These are phyloP conservation scores for Penicillium arizonense DNA, from an alignment of 495 filamentous ascomycete genomes.

Conservation along the genomic window DNA sequence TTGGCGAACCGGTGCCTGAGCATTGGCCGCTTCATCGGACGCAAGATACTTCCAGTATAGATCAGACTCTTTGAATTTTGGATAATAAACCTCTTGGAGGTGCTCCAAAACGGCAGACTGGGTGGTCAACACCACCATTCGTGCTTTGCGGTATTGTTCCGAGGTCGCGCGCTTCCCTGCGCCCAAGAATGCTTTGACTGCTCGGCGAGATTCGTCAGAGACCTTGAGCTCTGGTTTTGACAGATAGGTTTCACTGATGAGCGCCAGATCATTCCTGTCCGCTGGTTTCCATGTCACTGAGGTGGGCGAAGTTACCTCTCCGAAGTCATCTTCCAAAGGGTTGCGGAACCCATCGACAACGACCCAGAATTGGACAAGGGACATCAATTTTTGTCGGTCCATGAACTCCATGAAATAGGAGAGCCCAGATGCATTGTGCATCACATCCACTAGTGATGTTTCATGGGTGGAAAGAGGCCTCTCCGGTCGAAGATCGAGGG, in stretches of 20 bases:
- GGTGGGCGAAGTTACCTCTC: slow-evolving; percentile 62
- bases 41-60: slow-evolving; percentile 94
- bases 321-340: slow-evolving; percentile 85
- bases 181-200: slow-evolving; percentile 74
- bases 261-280: slow-evolving; percentile 80
- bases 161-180: slow-evolving; percentile 71
- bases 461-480: slow-evolving; percentile 59
- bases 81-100: slow-evolving; percentile 75
- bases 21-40: slow-evolving; percentile 72
- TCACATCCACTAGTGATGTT: slow-evolving; percentile 72
- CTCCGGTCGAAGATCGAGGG: slow-evolving; percentile 36
- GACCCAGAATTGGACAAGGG: slow-evolving; percentile 96
- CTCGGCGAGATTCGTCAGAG: slow-evolving; percentile 60
- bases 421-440: slow-evolving; percentile 83
- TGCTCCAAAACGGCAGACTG: slow-evolving; percentile 82
- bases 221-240: slow-evolving; percentile 79
- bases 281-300: slow-evolving; percentile 76
- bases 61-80: slow-evolving; percentile 86
- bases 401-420: slow-evolving; percentile 99
- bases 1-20: slow-evolving; percentile 20
- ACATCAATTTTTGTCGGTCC: slow-evolving; percentile 86
- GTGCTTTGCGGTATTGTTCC: slow-evolving; percentile 78
- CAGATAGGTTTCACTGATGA: slow-evolving; percentile 89
- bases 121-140: slow-evolving; percentile 75
- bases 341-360: slow-evolving; percentile 97